These are phyloP conservation scores for Drosera spatulata DNA, from an alignment of 179 eudicot species.

Conservation along the genomic window DNA sequence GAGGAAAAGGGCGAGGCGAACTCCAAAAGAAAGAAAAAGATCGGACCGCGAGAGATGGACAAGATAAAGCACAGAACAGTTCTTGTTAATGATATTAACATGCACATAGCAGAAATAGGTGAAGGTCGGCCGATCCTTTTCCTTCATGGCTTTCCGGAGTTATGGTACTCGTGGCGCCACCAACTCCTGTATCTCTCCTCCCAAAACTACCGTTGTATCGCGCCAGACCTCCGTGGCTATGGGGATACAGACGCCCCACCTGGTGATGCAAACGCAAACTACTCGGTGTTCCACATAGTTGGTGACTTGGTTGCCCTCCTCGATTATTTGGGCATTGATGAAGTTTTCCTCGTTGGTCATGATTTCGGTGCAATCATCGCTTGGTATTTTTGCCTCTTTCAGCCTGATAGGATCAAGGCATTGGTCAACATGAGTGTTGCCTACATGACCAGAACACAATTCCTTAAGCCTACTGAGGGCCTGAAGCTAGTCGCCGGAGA, in stretches of 20 bases:
- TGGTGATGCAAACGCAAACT: constrained; percentile 16
- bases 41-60: constrained; percentile 16
- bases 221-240: constrained; percentile 84
- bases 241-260: constrained; percentile 71
- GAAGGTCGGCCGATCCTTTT: constrained; percentile 35
- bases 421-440: constrained; percentile 55
- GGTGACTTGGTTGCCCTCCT: constrained; percentile 64
- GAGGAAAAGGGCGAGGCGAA: no score
- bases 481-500: constrained; percentile 43
- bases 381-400: constrained; percentile 48
- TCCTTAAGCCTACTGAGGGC: constrained; percentile 27
- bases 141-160: constrained; percentile 81
- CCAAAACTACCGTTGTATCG: constrained; percentile 56
- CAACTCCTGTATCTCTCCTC: constrained; percentile 49
- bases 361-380: constrained; percentile 79
- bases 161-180: constrained; percentile 90
- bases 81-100: constrained; percentile 37
- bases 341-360: constrained; percentile 66
- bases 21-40: no score
- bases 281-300: constrained; percentile 58
- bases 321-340: constrained; percentile 27
- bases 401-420: constrained; percentile 55
- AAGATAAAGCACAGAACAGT: constrained; percentile 38
- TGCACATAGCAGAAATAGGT: constrained; percentile 59
- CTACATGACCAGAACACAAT: constrained; percentile 44